Percentiles rank a stretch among this genome's conserved stretches.
phyloP scores from a whole-genome alignment of 495 filamentous ascomycete genomes.

The Aspergillus heteromorphus region DNA sequence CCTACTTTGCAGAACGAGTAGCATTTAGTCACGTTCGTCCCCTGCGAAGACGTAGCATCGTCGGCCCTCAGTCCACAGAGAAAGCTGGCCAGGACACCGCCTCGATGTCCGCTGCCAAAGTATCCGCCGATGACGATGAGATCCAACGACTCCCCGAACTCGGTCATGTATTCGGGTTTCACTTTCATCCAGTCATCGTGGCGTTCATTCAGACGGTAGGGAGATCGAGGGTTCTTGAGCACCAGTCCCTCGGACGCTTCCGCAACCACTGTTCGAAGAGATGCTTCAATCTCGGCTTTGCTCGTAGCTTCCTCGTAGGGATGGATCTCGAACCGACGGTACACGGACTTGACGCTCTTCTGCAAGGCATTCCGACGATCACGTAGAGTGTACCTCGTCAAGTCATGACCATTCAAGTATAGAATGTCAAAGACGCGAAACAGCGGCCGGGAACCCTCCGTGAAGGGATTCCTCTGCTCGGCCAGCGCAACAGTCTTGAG shows the following conservation, averaged over 20 bases:
- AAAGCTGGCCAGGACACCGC: constrained; percentile 78
- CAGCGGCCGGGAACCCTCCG: constrained; percentile 70
- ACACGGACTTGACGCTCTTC: constrained; percentile 56
- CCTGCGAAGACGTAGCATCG: constrained; percentile 50
- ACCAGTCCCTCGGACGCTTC: constrained; percentile 89
- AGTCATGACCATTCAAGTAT: constrained; percentile 71
- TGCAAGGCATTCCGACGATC: constrained; percentile 76
- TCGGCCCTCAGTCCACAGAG: constrained; percentile 80
- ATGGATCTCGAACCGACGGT: constrained; percentile 79
- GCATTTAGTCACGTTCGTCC: constrained; percentile 63
- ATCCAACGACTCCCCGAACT: constrained; percentile 91
- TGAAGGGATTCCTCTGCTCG: constrained; percentile 71
- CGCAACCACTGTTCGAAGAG: constrained; percentile 75
- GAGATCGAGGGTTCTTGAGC: constrained; percentile 85
- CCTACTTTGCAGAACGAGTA: constrained; percentile 95
- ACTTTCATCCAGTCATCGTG: constrained; percentile 99
- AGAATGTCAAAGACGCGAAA: constrained; percentile 87
- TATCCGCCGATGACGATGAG: constrained; percentile 88
- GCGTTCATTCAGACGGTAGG: constrained; percentile 82
- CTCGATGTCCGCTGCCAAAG: constrained; percentile 80
- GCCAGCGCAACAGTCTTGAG: constrained; percentile 87
- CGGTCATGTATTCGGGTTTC: constrained; percentile 97
- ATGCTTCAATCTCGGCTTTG: constrained; percentile 67
- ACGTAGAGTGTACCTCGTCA: constrained; percentile 77
- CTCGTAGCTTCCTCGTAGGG: constrained; percentile 61